Evolutionary conservation across 805 yeast genomes (phyloP).

Genomic region (Komagataella pastoris): DNA sequence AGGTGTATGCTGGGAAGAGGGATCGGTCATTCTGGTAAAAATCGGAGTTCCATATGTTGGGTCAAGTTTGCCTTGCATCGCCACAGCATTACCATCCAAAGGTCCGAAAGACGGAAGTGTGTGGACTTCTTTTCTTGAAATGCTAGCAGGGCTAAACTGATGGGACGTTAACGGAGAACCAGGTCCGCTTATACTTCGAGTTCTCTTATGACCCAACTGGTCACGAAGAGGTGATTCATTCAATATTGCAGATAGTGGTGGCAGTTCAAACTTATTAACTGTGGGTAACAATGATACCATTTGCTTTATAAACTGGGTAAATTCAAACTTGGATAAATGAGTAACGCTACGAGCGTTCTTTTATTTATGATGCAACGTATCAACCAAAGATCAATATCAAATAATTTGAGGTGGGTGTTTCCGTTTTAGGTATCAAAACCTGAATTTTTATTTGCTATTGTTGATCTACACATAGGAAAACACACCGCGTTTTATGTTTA

Average conservation of each 20-base stretch:
- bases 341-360: background rate
- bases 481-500: background rate
- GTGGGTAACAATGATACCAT: background rate
- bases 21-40: background rate
- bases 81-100: background rate
- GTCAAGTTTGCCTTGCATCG: background rate
- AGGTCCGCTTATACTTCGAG: background rate
- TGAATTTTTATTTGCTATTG: background rate
- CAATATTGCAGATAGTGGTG: background rate
- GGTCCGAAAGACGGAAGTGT: background rate
- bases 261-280: background rate
- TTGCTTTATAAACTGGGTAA: background rate
- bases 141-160: background rate
- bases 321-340: background rate
- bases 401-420: background rate
- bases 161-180: background rate
- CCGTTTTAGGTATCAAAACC: no score
- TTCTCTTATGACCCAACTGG: background rate
- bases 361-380: background rate
- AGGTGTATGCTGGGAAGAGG: background rate
- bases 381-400: background rate
- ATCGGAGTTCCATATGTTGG: background rate
- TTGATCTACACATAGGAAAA: background rate
- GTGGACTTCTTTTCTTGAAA: background rate
- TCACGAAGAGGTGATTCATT: background rate